phyloP scores from a whole-genome alignment of 495 filamentous ascomycete species.

The Hyaloscypha hepaticicola region DNA sequence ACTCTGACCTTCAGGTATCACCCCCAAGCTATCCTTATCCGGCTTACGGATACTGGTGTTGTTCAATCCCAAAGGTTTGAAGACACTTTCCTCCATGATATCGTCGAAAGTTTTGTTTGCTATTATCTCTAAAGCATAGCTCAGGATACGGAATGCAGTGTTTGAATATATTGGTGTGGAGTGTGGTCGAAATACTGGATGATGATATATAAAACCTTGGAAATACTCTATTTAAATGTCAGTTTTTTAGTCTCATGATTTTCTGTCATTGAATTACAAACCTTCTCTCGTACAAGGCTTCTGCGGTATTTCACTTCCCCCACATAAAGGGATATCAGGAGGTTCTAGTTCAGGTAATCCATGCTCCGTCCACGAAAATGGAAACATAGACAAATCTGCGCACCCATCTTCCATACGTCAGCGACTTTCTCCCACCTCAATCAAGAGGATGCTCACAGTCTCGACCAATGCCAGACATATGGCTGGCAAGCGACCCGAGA shows the following conservation, averaged over 20 bases:
- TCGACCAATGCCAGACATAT: constrained; percentile 51
- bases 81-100: constrained; percentile 21
- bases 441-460: constrained; percentile 13
- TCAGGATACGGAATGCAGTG: constrained; percentile 40
- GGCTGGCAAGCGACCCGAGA: constrained; percentile 52
- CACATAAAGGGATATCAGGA: background rate
- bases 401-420: background rate
- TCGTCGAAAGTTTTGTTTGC: constrained; percentile 29
- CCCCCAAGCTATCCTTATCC: constrained; percentile 13
- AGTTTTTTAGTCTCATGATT: background rate
- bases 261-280: background rate
- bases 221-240: constrained; percentile 31
- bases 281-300: background rate
- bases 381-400: constrained; percentile 6
- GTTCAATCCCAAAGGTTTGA: constrained; percentile 36
- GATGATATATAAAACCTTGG: constrained; percentile 34
- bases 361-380: background rate
- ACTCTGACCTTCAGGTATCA: constrained; percentile 33
- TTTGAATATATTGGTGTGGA: constrained; percentile 43
- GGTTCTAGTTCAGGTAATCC: constrained; percentile 1
- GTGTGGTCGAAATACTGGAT: constrained; percentile 39
- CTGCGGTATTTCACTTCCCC: background rate
- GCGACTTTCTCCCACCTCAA: no score
- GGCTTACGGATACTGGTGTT: constrained; percentile 29
- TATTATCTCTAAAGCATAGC: constrained; percentile 39